Percentiles rank a stretch among this genome's conserved stretches.
These are phyloP conservation scores for Tetraselmis striata DNA, from an alignment of 139 green algal species.

Conservation along the genomic window DNA sequence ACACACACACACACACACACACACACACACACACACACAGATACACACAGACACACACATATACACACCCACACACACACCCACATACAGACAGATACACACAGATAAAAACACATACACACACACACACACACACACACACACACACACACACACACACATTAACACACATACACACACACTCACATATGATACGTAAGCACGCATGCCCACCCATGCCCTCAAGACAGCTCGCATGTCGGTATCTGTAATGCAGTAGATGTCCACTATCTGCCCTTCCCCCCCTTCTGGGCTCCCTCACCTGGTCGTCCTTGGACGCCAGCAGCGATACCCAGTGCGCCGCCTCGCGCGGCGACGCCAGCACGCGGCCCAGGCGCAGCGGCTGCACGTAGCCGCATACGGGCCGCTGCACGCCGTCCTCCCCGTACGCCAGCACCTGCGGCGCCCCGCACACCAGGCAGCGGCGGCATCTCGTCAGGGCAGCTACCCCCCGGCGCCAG, in stretches of 20 bases:
- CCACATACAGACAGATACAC: background rate
- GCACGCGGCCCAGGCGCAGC: slow-evolving; percentile 30
- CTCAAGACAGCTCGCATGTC: too few species aligned
- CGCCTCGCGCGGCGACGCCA: slow-evolving; percentile 23
- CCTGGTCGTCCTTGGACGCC: slow-evolving; percentile 22
- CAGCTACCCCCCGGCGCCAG: too few species aligned
- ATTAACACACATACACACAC: background rate
- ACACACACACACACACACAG: background rate
- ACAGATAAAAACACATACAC: background rate
- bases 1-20: background rate
- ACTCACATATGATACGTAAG: background rate
- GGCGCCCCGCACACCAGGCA: too few species aligned
- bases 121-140: background rate
- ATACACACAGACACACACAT: background rate
- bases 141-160: background rate
- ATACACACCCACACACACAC: background rate
- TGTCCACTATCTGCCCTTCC: too few species aligned
- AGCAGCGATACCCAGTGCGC: slow-evolving; percentile 37
- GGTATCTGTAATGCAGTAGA: too few species aligned
- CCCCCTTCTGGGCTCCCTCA: too few species aligned
- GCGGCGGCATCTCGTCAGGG: too few species aligned
- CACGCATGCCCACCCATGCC: background rate
- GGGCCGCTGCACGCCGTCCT: slow-evolving; percentile 36
- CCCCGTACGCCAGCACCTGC: slow-evolving; percentile 34
- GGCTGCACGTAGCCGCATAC: slow-evolving; percentile 29